Conservation (phyloP, 371 early-diverging fungal species). For the Mortierella sp. region DNA sequence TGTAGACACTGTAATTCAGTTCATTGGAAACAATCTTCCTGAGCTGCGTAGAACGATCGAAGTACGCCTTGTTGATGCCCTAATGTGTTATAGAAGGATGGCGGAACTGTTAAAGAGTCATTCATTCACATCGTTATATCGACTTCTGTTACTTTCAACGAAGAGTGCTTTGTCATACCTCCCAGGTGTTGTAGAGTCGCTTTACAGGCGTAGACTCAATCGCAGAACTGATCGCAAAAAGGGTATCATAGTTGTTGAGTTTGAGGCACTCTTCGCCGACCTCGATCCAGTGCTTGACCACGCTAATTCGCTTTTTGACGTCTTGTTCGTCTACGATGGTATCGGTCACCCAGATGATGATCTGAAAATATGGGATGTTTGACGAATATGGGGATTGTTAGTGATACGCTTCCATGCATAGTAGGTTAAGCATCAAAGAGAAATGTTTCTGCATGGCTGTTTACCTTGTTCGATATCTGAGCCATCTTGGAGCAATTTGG, state of each 20-base stretch:
- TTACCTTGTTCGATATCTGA: conserved; percentile 57
- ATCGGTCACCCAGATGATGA: conserved; percentile 82
- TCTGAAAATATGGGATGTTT: too few relatives aligned
- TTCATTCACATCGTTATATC: background rate
- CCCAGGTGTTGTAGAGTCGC: conserved; percentile 90
- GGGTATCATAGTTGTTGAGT: conserved; percentile 91
- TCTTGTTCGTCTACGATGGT: conserved; percentile 81
- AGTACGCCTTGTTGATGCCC: conserved; percentile 68
- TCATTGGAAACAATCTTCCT: conserved; percentile 79
- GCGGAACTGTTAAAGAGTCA: background rate
- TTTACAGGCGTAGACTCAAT: conserved; percentile 90
- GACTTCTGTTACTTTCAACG: too few relatives aligned
- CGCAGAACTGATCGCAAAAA: conserved; percentile 89
- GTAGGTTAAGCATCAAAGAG: background rate
- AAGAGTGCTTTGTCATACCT: conserved; percentile 47
- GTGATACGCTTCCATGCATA: too few relatives aligned
- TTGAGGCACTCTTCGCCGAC: conserved; percentile 83
- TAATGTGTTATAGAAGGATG: background rate
- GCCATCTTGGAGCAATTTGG: conserved; percentile 75
- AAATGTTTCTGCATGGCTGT: background rate
- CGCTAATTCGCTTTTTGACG: conserved; percentile 75
- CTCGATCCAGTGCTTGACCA: conserved; percentile 87
- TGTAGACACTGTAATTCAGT: conserved; percentile 84
- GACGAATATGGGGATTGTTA: too few relatives aligned
- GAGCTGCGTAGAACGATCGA: conserved; percentile 61